Base-by-base conservation (phyloP, 257 asterid genomes). In the Orobanche coerulescens region DNA sequence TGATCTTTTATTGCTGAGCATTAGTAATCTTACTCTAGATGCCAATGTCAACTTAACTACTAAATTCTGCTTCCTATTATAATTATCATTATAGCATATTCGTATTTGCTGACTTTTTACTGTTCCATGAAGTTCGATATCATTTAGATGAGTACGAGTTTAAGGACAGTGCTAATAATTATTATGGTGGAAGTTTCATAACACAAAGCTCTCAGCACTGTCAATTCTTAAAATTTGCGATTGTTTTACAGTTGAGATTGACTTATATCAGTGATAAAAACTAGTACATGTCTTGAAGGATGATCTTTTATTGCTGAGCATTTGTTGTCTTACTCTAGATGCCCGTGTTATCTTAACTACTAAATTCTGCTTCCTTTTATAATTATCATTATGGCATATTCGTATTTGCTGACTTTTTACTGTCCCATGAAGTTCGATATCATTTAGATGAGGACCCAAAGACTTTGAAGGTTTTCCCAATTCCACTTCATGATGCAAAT, bases 381-480 rank as follows among this genome's bases (percentile, higher is more conserved):
- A 61, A 39, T 23, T 23, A 15, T 52, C n/a, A n/a, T n/a, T 57
- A 34, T 14, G n/a, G 61, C 60, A 10, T n/a, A 15, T 6, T 24
- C n/a, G n/a, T 37, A 58, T 62, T 28, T 39, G 42, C 72, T 73
- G 72, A 74, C 57, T 5, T 62, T 67, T 52, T 24, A 43, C 19
- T 71, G 46, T 74, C 74, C 65, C 70, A 46, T 82, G 87, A 68
- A 92, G 98, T 92, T 66, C 95, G 98, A 33, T 92, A 86, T 77
- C 96, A 86, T 71, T 75, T 88, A 42, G 95, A 86, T 50, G 98
- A 92, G 84, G 98, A 92, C 76, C 94, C 96, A 15, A 92, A 92
- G 76, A 86, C 98, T 59, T 64, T 88, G 76, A 92, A 86, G 87
- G 94, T 80, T 66, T 72, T 88, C 24, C 90, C 95, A 24, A 88